Conservation (phyloP, 1,139 yeast genomes). For the Saccharomyces pastorianus region DNA sequence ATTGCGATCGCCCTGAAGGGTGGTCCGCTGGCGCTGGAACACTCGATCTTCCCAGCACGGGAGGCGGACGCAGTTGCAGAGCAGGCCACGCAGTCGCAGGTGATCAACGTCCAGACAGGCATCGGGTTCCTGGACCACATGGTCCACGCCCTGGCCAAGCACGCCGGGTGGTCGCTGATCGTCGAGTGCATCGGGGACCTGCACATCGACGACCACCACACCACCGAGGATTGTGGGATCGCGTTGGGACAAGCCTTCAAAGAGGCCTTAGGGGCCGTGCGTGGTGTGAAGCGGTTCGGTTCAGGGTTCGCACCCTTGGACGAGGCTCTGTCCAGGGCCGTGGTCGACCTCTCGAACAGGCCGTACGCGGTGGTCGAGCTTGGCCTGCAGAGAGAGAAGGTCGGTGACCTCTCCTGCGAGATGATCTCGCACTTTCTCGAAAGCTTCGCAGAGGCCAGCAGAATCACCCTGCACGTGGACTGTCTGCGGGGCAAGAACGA, state of each 20-base stretch:
- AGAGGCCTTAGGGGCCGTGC: conserved; percentile 78
- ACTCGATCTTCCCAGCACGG: conserved; percentile 39
- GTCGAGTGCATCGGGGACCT: conserved; percentile 89
- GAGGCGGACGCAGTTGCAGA: conserved; percentile 42
- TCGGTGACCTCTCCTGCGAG: conserved; percentile 87
- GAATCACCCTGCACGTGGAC: conserved; percentile 87
- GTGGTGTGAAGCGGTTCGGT: conserved; percentile 93
- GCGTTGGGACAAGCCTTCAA: conserved; percentile 87
- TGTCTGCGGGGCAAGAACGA: conserved; percentile 89
- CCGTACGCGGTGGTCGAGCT: conserved; percentile 87
- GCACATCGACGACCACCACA: conserved; percentile 95
- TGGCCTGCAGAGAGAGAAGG: conserved; percentile 83
- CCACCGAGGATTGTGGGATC: conserved; percentile 92
- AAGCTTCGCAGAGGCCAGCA: conserved; percentile 88
- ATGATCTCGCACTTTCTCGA: conserved; percentile 96
- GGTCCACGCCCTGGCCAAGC: conserved; percentile 95
- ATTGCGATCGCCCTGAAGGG: conserved; percentile 81
- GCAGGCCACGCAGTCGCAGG: conserved; percentile 48
- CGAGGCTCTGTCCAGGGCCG: conserved; percentile 91
- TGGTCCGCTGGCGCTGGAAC: conserved; percentile 55
- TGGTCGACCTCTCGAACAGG: conserved; percentile 84
- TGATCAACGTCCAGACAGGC: conserved; percentile 78
- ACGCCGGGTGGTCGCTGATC: conserved; percentile 88
- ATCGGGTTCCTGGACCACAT: conserved; percentile 94
- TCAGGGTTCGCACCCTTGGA: conserved; percentile 90